Base-by-base conservation (phyloP, 441 rosid species). In the Erysimum pusillum region DNA sequence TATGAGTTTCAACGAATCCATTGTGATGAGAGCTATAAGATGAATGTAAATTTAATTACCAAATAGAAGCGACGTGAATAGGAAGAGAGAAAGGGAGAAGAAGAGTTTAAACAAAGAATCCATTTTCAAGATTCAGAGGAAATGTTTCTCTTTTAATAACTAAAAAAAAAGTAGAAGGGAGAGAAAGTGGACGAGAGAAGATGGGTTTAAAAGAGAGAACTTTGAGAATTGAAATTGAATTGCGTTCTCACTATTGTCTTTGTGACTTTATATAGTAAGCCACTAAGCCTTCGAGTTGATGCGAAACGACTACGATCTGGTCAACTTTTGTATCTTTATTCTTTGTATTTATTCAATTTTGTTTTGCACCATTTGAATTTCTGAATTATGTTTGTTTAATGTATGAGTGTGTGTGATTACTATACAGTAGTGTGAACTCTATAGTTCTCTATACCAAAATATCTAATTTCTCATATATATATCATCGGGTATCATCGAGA, bases 111-210 rank as follows among this genome's bases (percentile, higher is more conserved):
- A 44, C 66, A 69, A 25, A 69, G 14, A 48, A 57, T 71, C 76
- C 80, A 77, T 77, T 77, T 71, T 64, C 71, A 57, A 53, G 64
- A 62, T 76, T 76, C 57, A 69, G 63, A 76, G 75, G 18, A 63
- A 56, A 48, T 6, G 6, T n/a, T 71, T 77, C 61, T 64, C 18
- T 48, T 57, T 48, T 42, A 42, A 0, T 38, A 60, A 52, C 10
- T 14, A 32, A 61, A 11, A 11, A 2, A 14, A 67, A 15, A 49
- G 51, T 28, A 54, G 12, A 39, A 74, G 41, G 61, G 77, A 70
- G 49, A 56, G 70, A 54, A 48, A 17, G 70, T n/a, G 69, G 36
- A 18, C 25, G 53, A 75, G 61, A 42, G 68, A 48, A 7, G 25
- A 41, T 60, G 18, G 42, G 15, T 42, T 48, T 12, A 36, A 39